Percentiles rank a stretch among this genome's conserved stretches.
phyloP scores from a whole-genome alignment of 352 stramenopile species.

The Globisporangium yorkense region DNA sequence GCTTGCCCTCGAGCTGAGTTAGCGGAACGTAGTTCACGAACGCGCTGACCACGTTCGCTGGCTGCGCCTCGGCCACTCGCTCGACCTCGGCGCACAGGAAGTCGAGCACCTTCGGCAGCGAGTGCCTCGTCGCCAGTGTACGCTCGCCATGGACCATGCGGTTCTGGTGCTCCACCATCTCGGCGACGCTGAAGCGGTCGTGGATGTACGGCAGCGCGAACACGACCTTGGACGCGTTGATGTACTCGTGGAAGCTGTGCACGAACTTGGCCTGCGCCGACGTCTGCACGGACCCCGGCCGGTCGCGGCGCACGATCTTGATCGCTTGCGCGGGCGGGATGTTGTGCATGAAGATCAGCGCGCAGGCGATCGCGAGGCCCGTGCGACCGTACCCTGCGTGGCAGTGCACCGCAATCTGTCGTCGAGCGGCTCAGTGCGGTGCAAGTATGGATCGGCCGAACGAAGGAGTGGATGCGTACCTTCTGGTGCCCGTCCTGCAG shows the following conservation, averaged over 20 bases:
- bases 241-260: constrained; percentile 65
- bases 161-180: constrained; percentile 70
- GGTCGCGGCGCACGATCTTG: constrained; percentile 64
- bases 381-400: constrained; percentile 87
- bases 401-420: constrained; percentile 82
- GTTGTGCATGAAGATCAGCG: constrained; percentile 80
- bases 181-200: constrained; percentile 57
- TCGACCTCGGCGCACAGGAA: constrained; percentile 57
- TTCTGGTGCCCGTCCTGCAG: constrained; percentile 59
- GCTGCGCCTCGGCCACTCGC: constrained; percentile 14
- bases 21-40: constrained; percentile 19
- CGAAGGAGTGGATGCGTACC: constrained; percentile 18
- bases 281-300: constrained; percentile 75
- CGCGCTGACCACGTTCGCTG: constrained; percentile 11
- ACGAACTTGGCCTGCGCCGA: constrained; percentile 69
- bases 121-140: constrained; percentile 12
- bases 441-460: background rate
- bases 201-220: constrained; percentile 72
- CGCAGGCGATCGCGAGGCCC: constrained; percentile 82
- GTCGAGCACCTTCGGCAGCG: constrained; percentile 53
- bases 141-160: constrained; percentile 44
- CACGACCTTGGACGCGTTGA: constrained; percentile 59
- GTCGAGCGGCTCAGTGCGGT: background rate
- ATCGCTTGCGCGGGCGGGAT: constrained; percentile 63
- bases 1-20: constrained; percentile 6